Conservation (phyloP, 768 basidiomycete genomes). For the Rhizopogon salebrosus region DNA sequence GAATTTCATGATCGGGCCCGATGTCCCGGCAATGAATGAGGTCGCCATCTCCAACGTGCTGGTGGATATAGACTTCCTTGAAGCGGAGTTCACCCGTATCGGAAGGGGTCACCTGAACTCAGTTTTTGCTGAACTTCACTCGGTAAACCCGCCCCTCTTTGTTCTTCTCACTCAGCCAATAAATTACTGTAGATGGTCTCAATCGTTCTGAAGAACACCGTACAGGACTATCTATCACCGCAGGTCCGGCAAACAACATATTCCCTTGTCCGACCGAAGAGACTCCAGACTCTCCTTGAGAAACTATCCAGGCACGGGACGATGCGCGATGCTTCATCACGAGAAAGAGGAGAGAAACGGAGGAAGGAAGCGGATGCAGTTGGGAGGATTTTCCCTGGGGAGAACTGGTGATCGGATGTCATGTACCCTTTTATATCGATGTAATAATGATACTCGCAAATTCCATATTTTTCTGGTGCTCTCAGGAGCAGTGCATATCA, state of each 20-base stretch:
- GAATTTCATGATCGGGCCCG: constrained; percentile 76
- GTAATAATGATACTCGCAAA: neutral
- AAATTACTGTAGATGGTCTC: constrained; percentile 52
- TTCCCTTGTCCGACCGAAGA: constrained; percentile 60
- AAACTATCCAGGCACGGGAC: constrained; percentile 70
- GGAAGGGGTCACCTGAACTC: constrained; percentile 64
- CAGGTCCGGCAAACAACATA: constrained; percentile 65
- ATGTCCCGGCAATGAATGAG: constrained; percentile 79
- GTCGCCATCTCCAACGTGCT: constrained; percentile 83
- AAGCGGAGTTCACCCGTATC: constrained; percentile 76
- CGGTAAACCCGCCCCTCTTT: constrained; percentile 36
- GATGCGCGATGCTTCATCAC: constrained; percentile 48
- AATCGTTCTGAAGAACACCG: constrained; percentile 65
- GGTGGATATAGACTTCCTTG: constrained; percentile 83
- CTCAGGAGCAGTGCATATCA: constrained; percentile 15
- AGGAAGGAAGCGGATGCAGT: constrained; percentile 76
- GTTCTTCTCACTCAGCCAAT: constrained; percentile 6
- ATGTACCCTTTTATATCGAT: neutral
- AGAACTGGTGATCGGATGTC: constrained; percentile 41
- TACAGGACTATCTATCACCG: constrained; percentile 77
- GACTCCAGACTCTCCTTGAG: constrained; percentile 68
- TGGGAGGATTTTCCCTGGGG: constrained; percentile 67
- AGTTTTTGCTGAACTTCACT: constrained; percentile 75
- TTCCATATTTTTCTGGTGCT: neutral
- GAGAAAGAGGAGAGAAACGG: constrained; percentile 67